Percentiles rank a stretch among this genome's conserved stretches.
phyloP scores from a whole-genome alignment of 768 basidiomycete genomes.

The Macrocybe gigantea region DNA sequence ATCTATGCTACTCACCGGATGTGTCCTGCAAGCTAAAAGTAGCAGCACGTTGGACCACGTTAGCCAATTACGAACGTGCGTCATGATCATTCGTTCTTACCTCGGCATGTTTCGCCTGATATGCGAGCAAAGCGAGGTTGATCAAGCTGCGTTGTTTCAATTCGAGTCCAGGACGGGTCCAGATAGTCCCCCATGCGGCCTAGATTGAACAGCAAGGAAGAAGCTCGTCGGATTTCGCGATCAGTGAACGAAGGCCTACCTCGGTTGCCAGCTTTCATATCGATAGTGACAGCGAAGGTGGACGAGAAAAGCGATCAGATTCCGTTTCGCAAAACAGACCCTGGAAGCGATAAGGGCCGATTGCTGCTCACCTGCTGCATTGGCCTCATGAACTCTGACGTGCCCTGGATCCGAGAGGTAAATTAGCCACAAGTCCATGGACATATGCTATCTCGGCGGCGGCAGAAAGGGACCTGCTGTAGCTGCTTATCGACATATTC shows the following conservation, averaged over 20 bases:
- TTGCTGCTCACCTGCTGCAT: conserved; percentile 31
- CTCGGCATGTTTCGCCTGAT: conserved; percentile 38
- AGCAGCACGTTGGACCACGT: too few species aligned
- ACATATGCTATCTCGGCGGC: neutral
- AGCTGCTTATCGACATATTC: conserved; percentile 38
- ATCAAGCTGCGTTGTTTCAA: conserved; percentile 41
- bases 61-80: too few species aligned
- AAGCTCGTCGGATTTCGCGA: neutral
- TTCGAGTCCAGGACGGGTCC: conserved; percentile 40
- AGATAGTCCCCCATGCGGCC: conserved; percentile 42
- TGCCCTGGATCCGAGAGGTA: conserved; percentile 15
- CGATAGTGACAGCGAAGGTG: neutral
- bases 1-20: conserved; percentile 16
- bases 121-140: conserved; percentile 34
- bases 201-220: conserved; percentile 7
- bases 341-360: neutral
- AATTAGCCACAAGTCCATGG: neutral
- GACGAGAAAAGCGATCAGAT: too few species aligned
- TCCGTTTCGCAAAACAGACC: too few species aligned
- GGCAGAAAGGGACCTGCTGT: conserved; percentile 17
- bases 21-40: conserved; percentile 28
- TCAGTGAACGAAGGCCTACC: conserved; percentile 12
- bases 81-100: conserved; percentile 12
- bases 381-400: conserved; percentile 40
- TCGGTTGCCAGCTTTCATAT: conserved; percentile 28